These are phyloP conservation scores for Oryza nivara DNA, from an alignment of 176 grass and related monocot species.

Conservation along the genomic window DNA sequence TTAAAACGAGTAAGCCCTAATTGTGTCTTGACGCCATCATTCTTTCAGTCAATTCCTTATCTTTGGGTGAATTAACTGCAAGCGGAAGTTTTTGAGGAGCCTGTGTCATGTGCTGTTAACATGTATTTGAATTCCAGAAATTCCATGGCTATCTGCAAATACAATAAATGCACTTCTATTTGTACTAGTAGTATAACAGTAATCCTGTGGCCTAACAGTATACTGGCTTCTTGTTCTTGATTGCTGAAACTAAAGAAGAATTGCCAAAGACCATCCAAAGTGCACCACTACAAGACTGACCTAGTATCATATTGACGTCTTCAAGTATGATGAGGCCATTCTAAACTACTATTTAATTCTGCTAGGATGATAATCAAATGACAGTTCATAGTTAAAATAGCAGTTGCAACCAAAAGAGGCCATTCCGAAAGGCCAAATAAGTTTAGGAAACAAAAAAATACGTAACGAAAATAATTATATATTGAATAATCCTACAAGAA, in stretches of 20 bases:
- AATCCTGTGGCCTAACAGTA: background rate
- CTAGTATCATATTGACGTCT: background rate
- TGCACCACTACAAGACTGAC: background rate
- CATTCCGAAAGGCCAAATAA: background rate
- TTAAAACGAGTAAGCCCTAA: background rate
- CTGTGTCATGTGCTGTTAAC: background rate
- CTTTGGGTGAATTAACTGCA: background rate
- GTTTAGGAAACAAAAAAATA: too few relatives aligned
- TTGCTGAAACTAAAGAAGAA: background rate
- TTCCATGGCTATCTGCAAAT: background rate
- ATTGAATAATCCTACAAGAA: too few relatives aligned
- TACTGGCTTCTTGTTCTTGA: background rate
- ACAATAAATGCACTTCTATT: background rate
- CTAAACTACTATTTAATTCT: background rate
- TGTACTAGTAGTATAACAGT: background rate
- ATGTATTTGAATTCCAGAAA: background rate
- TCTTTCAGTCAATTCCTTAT: background rate
- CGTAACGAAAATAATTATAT: too few relatives aligned
- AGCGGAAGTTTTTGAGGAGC: background rate
- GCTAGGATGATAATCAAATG: constrained; percentile 1
- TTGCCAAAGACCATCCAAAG: background rate
- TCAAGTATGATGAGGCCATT: background rate
- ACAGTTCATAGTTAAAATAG: background rate
- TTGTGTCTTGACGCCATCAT: background rate
- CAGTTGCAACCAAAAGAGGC: background rate